A percentile compares a stretch with the other conserved stretches of the same genome.
Evolutionary conservation across 2,329 filamentous ascomycete genomes (phyloP).

Genomic region (Aspergillus bombycis): DNA sequence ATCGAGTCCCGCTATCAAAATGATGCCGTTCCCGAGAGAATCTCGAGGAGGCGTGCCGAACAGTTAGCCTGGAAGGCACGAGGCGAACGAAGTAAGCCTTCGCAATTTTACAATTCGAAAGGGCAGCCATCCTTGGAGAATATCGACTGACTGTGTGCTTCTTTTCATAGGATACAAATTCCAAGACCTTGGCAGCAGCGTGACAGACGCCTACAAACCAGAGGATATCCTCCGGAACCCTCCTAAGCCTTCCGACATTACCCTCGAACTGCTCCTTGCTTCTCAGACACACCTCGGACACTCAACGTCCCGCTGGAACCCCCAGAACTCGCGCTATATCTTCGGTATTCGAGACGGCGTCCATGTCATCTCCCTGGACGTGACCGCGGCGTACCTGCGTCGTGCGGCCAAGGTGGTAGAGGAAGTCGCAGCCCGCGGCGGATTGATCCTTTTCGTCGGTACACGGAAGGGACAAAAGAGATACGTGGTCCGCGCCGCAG

Average conservation of each 20-base stretch:
- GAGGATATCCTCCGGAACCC: slow-evolving; percentile 63
- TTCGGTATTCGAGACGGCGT: slow-evolving; percentile 85
- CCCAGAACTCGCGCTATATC: slow-evolving; percentile 90
- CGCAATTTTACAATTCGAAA: neutral
- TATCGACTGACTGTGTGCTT: slow-evolving; percentile 5
- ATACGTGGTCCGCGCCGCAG: slow-evolving; percentile 78
- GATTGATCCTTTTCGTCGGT: slow-evolving; percentile 87
- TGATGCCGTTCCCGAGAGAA: slow-evolving; percentile 10
- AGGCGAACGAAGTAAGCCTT: slow-evolving; percentile 29
- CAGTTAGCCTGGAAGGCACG: slow-evolving; percentile 20
- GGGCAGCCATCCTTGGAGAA: too few relatives aligned
- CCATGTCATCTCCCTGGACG: slow-evolving; percentile 91
- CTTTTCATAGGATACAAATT: slow-evolving; percentile 33
- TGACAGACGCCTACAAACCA: slow-evolving; percentile 35
- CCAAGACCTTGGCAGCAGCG: slow-evolving; percentile 34
- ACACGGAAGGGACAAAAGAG: slow-evolving; percentile 81
- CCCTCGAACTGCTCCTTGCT: slow-evolving; percentile 87
- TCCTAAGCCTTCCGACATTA: slow-evolving; percentile 76
- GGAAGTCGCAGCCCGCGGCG: slow-evolving; percentile 79
- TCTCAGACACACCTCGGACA: slow-evolving; percentile 89
- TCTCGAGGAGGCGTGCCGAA: slow-evolving; percentile 14
- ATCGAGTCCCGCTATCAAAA: neutral
- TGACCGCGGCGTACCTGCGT: slow-evolving; percentile 85
- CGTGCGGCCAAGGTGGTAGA: slow-evolving; percentile 90
- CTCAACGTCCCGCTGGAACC: slow-evolving; percentile 89